Evolutionary conservation across 306 rosid genomes (phyloP).

Genomic region (Heteromeles arbutifolia): DNA sequence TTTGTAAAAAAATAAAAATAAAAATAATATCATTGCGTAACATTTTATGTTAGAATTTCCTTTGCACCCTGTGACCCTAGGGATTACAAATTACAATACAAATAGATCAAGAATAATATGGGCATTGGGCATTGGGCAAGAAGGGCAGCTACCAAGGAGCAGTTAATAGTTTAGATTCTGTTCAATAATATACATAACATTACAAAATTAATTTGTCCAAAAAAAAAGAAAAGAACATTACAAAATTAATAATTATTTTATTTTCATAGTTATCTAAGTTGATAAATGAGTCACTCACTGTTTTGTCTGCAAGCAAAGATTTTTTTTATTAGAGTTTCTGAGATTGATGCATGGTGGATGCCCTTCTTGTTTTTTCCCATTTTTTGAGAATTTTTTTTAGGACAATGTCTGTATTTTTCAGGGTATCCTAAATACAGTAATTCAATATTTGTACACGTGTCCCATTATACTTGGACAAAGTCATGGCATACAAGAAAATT

Average conservation of each 20-base stretch:
- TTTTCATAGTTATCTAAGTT: background rate
- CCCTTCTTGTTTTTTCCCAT: background rate
- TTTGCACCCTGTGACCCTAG: slow-evolving; percentile 13
- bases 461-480: background rate
- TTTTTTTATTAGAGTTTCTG: background rate
- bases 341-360: slow-evolving; percentile 4
- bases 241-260: background rate
- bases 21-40: too few relatives aligned
- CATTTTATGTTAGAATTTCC: background rate
- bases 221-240: too few relatives aligned
- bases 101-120: slow-evolving; percentile 12
- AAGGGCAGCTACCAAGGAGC: slow-evolving; percentile 23
- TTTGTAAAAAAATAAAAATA: too few relatives aligned
- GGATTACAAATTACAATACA: slow-evolving; percentile 12
- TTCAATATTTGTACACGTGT: slow-evolving; percentile 13
- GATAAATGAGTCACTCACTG: background rate
- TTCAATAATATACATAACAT: background rate
- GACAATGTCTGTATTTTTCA: slow-evolving; percentile 10
- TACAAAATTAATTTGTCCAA: too few relatives aligned
- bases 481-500: background rate
- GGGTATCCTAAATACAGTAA: slow-evolving; percentile 21
- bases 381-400: background rate
- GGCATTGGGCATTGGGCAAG: background rate
- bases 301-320: slow-evolving; percentile 11
- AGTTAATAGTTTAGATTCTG: slow-evolving; percentile 47